Evolutionary conservation across 345 rosid genomes (phyloP).

Genomic region (Dipteronia sinensis): DNA sequence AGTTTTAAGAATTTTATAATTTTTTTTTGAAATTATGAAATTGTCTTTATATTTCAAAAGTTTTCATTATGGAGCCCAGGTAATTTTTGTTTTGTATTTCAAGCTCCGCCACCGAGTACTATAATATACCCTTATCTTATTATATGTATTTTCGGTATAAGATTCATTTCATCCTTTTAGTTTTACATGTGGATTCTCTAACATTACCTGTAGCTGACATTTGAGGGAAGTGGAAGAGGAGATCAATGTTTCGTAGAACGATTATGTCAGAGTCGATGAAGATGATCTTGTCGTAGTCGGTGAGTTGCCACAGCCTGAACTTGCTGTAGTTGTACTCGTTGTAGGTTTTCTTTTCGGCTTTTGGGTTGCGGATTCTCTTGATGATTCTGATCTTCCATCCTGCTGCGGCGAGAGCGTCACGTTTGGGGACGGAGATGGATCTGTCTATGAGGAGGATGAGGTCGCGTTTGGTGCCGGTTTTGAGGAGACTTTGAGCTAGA

Average conservation of each 20-base stretch:
- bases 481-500: constrained; percentile 81
- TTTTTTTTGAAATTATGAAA: too few relatives aligned
- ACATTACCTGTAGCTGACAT: constrained; percentile 83
- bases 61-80: too few relatives aligned
- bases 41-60: too few relatives aligned
- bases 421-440: constrained; percentile 70
- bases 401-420: constrained; percentile 57
- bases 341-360: constrained; percentile 60
- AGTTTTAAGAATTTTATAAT: too few relatives aligned
- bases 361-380: constrained; percentile 77
- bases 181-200: too few relatives aligned
- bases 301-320: constrained; percentile 87
- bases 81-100: too few relatives aligned
- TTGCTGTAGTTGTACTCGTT: constrained; percentile 96
- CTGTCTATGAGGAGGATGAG: constrained; percentile 77
- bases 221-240: constrained; percentile 81
- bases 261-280: constrained; percentile 90
- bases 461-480: constrained; percentile 78
- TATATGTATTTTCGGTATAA: too few relatives aligned
- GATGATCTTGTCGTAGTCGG: constrained; percentile 78
- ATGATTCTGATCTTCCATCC: constrained; percentile 83
- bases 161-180: too few relatives aligned
- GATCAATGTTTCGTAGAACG: constrained; percentile 72
- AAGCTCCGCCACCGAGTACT: too few relatives aligned
- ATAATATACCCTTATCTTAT: too few relatives aligned